phyloP scores from a whole-genome alignment of 2,329 filamentous ascomycete species.

The Fusarium sp. region DNA sequence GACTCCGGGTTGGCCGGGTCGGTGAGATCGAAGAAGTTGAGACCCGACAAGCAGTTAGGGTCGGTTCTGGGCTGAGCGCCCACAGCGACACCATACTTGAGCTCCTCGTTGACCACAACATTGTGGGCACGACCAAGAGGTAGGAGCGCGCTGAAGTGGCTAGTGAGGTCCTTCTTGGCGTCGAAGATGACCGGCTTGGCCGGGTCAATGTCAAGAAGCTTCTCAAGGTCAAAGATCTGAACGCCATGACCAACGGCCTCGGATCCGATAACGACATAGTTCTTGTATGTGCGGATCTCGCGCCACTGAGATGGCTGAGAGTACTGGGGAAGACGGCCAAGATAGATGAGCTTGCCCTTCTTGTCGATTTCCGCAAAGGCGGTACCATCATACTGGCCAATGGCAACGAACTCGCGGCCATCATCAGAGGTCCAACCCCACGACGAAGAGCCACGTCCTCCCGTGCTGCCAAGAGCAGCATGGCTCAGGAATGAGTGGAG shows the following conservation, averaged over 20 bases:
- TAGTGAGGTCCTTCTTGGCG: slow-evolving; percentile 50
- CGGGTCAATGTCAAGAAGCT: slow-evolving; percentile 59
- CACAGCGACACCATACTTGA: slow-evolving; percentile 59
- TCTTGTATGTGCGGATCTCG: slow-evolving; percentile 55
- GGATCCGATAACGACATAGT: slow-evolving; percentile 54
- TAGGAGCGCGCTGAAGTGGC: slow-evolving; percentile 49
- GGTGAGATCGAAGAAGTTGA: slow-evolving; percentile 69
- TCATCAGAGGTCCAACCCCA: slow-evolving; percentile 62
- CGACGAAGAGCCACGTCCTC: slow-evolving; percentile 51
- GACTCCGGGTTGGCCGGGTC: slow-evolving; percentile 64
- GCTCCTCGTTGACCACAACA: slow-evolving; percentile 62
- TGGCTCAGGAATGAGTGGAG: slow-evolving; percentile 68
- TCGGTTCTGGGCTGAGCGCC: slow-evolving; percentile 54
- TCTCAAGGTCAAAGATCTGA: slow-evolving; percentile 74
- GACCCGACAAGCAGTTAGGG: slow-evolving; percentile 59
- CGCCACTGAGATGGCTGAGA: slow-evolving; percentile 52
- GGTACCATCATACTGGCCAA: slow-evolving; percentile 62
- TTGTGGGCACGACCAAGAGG: slow-evolving; percentile 62
- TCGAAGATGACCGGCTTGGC: slow-evolving; percentile 51
- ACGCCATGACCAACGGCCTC: slow-evolving; percentile 65
- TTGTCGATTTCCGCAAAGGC: slow-evolving; percentile 61
- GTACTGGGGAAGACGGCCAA: slow-evolving; percentile 60
- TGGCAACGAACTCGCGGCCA: slow-evolving; percentile 62
- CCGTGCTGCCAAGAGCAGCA: slow-evolving; percentile 61
- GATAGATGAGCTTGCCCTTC: slow-evolving; percentile 58